These are phyloP conservation scores for Pythium aphanidermatum DNA, from an alignment of 352 stramenopile species.

Conservation along the genomic window DNA sequence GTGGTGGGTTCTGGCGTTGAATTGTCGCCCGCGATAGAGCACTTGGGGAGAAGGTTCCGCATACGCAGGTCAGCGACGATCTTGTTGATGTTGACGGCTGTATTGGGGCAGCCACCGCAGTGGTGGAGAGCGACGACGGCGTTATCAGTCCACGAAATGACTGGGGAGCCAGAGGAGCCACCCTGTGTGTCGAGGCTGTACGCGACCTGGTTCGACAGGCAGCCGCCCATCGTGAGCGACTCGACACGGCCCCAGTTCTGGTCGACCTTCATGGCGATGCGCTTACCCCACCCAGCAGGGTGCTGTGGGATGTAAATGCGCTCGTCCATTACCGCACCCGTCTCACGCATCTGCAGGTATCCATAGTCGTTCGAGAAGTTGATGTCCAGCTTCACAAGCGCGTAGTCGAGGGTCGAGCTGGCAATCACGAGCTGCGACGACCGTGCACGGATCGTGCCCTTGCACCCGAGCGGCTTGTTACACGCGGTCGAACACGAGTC, in stretches of 20 bases:
- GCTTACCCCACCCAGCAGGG: conserved; percentile 57
- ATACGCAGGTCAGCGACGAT: conserved; percentile 46
- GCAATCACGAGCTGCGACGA: conserved; percentile 36
- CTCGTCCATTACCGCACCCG: conserved; percentile 38
- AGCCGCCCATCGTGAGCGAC: conserved; percentile 35
- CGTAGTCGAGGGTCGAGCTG: conserved; percentile 41
- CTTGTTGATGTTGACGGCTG: conserved; percentile 59
- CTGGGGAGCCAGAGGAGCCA: conserved; percentile 62
- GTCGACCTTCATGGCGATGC: conserved; percentile 53
- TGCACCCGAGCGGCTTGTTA: conserved; percentile 23
- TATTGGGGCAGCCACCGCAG: conserved; percentile 73
- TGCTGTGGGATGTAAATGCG: conserved; percentile 62
- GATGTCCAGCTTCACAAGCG: conserved; percentile 55
- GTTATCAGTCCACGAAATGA: conserved; percentile 56
- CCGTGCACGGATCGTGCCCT: conserved; percentile 24
- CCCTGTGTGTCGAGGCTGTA: conserved; percentile 70
- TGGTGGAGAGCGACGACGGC: conserved; percentile 62
- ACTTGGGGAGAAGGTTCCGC: conserved; percentile 33
- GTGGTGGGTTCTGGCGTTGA: too few relatives aligned
- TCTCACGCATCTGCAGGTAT: conserved; percentile 48
- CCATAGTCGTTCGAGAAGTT: conserved; percentile 42
- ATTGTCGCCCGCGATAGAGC: too few relatives aligned
- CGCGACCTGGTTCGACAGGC: conserved; percentile 41
- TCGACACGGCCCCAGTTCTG: conserved; percentile 30
- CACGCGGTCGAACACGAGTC: conserved; percentile 32